Percentiles rank a stretch among this genome's conserved stretches.
phyloP scores from a whole-genome alignment of 176 grass and related monocot genomes.

The Dendrocalamus sinicus region DNA sequence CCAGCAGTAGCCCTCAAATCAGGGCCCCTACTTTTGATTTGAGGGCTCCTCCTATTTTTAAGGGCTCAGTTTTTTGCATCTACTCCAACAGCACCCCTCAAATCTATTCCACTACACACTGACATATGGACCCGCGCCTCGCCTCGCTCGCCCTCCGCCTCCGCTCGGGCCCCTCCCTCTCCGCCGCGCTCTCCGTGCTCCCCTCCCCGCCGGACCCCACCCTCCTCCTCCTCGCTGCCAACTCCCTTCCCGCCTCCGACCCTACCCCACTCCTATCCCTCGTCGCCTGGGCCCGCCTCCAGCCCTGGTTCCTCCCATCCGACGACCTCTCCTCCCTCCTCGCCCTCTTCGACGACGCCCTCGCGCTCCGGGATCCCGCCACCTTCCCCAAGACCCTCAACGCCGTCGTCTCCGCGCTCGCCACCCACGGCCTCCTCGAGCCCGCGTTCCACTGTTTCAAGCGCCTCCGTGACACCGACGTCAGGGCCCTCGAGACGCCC shows the following conservation, averaged over 20 bases:
- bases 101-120: no score
- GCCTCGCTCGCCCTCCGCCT: conserved; percentile 74
- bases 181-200: conserved; percentile 71
- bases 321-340: conserved; percentile 55
- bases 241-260: conserved; percentile 72
- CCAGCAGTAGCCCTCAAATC: no score
- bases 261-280: conserved; percentile 79
- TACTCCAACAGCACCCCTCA: no score
- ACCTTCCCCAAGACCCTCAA: conserved; percentile 72
- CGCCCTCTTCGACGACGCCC: conserved; percentile 64
- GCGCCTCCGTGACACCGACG: conserved; percentile 66
- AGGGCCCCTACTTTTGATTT: no score
- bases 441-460: conserved; percentile 88
- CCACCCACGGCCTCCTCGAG: conserved; percentile 64
- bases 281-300: conserved; percentile 73
- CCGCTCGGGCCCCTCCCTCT: conserved; percentile 74
- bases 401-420: conserved; percentile 57
- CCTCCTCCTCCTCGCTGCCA: conserved; percentile 64
- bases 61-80: no score
- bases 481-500: conserved; percentile 55
- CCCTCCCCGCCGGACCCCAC: conserved; percentile 69
- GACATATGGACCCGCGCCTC: conserved; percentile 41
- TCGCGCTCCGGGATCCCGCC: conserved; percentile 61
- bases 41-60: no score
- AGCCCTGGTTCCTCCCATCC: conserved; percentile 70